Evolutionary conservation across 495 filamentous ascomycete species (phyloP).

Genomic region (Penicillium ochrochloron): DNA sequence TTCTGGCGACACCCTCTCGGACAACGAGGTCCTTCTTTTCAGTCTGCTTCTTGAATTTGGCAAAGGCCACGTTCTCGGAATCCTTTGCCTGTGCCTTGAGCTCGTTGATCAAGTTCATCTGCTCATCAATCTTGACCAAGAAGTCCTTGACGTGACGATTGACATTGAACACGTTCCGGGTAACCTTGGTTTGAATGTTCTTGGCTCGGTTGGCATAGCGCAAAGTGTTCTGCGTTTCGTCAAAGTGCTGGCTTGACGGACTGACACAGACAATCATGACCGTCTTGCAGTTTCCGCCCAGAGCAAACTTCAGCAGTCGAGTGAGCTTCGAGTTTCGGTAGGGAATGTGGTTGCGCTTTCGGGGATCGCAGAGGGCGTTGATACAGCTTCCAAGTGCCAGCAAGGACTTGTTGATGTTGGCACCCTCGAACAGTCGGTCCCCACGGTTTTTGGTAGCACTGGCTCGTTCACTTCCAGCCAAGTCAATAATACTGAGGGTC

Average conservation of each 20-base stretch:
- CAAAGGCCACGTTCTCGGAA: conserved; percentile 81
- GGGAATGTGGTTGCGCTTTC: conserved; percentile 91
- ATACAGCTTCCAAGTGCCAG: conserved; percentile 97
- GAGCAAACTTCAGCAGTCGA: conserved; percentile 91
- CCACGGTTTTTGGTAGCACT: conserved; percentile 97
- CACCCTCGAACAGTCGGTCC: conserved; percentile 88
- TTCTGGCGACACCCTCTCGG: conserved; percentile 79
- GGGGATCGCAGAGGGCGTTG: conserved; percentile 94
- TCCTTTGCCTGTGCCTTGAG: conserved; percentile 91
- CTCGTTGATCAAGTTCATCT: conserved; percentile 91
- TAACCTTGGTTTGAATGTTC: conserved; percentile 99
- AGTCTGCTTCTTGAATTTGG: conserved; percentile 85
- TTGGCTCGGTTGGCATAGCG: conserved; percentile 98
- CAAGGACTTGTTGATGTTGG: conserved; percentile 99
- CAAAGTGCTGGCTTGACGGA: conserved; percentile 94
- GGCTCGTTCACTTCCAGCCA: conserved; percentile 94
- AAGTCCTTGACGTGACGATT: conserved; percentile 99
- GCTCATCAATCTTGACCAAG: conserved; percentile 96
- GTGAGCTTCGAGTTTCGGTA: conserved; percentile 99
- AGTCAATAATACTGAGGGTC: conserved; percentile 95
- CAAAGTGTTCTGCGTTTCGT: conserved; percentile 97
- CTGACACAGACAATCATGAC: conserved; percentile 99
- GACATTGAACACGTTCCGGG: conserved; percentile 97
- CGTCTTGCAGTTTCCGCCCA: conserved; percentile 97
- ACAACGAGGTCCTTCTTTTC: conserved; percentile 80